These are phyloP conservation scores for Sporothrix pallida DNA, from an alignment of 2,329 filamentous ascomycete species.

Conservation along the genomic window DNA sequence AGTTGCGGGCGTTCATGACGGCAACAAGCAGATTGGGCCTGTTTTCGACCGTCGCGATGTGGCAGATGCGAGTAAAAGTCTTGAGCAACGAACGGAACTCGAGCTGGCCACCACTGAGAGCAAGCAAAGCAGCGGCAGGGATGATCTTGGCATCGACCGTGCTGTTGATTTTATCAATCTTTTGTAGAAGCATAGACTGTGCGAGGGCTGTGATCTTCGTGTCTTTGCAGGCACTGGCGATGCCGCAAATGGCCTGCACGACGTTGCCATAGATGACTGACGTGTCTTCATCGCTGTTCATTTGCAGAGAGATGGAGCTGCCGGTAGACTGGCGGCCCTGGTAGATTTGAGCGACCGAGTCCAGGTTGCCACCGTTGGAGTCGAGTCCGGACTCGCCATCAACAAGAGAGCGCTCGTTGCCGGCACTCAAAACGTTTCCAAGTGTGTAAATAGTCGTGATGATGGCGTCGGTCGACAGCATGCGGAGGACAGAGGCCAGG, in stretches of 20 bases:
- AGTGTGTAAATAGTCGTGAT: constrained; percentile 96
- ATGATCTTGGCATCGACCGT: constrained; percentile 86
- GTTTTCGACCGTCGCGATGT: constrained; percentile 73
- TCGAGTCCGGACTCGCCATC: constrained; percentile 54
- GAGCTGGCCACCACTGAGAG: constrained; percentile 74
- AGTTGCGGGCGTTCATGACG: constrained; percentile 77
- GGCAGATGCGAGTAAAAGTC: constrained; percentile 76
- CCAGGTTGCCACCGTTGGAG: constrained; percentile 38
- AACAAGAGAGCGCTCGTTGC: constrained; percentile 59
- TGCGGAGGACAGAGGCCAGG: constrained; percentile 78
- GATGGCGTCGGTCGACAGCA: constrained; percentile 87
- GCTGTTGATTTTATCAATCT: constrained; percentile 82
- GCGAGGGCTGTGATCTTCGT: constrained; percentile 92
- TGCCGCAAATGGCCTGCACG: constrained; percentile 93
- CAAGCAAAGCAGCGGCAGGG: constrained; percentile 77
- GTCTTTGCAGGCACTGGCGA: constrained; percentile 80
- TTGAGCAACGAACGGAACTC: constrained; percentile 89
- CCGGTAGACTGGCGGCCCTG: constrained; percentile 65
- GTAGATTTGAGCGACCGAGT: constrained; percentile 54
- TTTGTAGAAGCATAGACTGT: constrained; percentile 95
- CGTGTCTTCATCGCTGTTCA: constrained; percentile 78
- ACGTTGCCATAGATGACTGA: constrained; percentile 81
- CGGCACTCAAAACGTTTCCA: constrained; percentile 90
- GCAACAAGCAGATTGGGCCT: constrained; percentile 72
- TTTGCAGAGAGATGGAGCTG: constrained; percentile 79